A percentile compares a stretch with the other conserved stretches of the same genome.
These are phyloP conservation scores for Albugo candida DNA, from an alignment of 352 stramenopile genomes.

Conservation along the genomic window DNA sequence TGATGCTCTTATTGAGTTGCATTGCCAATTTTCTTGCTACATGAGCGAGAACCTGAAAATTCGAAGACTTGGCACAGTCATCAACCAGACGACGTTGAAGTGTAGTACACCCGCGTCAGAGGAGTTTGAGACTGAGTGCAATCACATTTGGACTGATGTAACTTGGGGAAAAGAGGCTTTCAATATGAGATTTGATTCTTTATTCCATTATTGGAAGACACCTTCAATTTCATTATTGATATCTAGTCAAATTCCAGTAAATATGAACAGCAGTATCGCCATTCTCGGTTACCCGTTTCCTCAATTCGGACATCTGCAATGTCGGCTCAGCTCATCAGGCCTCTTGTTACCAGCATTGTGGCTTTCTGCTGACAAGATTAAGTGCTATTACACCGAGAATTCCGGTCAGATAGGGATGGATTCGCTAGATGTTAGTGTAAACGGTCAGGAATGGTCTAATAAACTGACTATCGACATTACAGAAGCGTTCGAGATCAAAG, in stretches of 20 bases:
- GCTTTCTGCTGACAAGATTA: constrained; percentile 13
- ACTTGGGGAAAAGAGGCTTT: constrained; percentile 4
- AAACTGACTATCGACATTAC: constrained; percentile 4
- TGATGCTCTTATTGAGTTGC: constrained; percentile 5
- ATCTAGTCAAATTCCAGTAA: constrained; percentile 12
- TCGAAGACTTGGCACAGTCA: constrained; percentile 3
- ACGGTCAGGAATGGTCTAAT: constrained; percentile 25
- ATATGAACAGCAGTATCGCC: constrained; percentile 17
- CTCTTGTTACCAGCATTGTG: constrained; percentile 4
- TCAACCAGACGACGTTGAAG: constrained; percentile 13
- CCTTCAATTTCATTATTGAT: constrained; percentile 6
- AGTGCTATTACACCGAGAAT: constrained; percentile 6
- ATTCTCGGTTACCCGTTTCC: constrained; percentile 12
- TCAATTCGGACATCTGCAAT: constrained; percentile 10
- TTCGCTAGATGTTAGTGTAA: constrained; percentile 18
- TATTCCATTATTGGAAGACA: constrained; percentile 15
- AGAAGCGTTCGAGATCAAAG: constrained; percentile 4
- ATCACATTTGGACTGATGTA: constrained; percentile 4
- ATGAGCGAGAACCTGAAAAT: neutral
- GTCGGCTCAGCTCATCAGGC: constrained; percentile 6
- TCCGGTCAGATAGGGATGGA: neutral
- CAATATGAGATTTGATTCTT: constrained; percentile 6
- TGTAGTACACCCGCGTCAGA: constrained; percentile 10
- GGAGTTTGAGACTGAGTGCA: too few relatives aligned
- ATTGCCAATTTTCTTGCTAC: constrained; percentile 14